A percentile compares a stretch with the other conserved stretches of the same genome.
Evolutionary conservation across 2,329 filamentous ascomycete genomes (phyloP).

Genomic region (Boeremia exigua): DNA sequence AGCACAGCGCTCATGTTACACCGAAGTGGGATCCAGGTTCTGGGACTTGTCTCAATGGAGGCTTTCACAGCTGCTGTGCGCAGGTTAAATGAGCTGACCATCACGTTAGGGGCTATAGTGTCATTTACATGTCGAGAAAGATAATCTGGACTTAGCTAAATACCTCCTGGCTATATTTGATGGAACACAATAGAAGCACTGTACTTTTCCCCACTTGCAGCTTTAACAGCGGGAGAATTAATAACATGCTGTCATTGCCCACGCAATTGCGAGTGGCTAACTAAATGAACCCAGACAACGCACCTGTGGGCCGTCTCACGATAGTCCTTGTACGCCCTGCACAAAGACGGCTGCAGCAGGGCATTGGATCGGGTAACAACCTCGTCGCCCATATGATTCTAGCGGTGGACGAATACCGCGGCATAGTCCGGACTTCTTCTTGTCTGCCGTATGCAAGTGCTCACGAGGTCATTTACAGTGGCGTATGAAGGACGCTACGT

Average conservation of each 20-base stretch:
- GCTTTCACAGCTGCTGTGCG: no score
- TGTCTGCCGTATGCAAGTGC: conserved; percentile 20
- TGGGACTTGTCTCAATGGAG: no score
- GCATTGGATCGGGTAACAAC: background rate
- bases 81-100: no score
- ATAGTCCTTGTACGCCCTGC: conserved; percentile 4
- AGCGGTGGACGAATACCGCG: background rate
- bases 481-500: conserved; percentile 4
- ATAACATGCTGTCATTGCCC: conserved; percentile 2
- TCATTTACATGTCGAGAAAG: no score
- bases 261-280: background rate
- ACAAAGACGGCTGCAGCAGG: background rate
- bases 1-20: no score
- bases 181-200: no score
- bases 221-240: no score
- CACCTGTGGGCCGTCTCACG: background rate
- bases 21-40: no score
- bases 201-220: no score
- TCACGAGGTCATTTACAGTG: conserved; percentile 22
- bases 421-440: background rate
- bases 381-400: background rate
- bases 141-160: no score
- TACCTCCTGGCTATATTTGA: no score
- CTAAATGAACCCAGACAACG: background rate
- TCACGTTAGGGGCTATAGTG: no score